Evolutionary conservation across 2,329 filamentous ascomycete species (phyloP), one percentile per base, ranked within the genome.

Genomic region (Colletotrichum sp.): DNA sequence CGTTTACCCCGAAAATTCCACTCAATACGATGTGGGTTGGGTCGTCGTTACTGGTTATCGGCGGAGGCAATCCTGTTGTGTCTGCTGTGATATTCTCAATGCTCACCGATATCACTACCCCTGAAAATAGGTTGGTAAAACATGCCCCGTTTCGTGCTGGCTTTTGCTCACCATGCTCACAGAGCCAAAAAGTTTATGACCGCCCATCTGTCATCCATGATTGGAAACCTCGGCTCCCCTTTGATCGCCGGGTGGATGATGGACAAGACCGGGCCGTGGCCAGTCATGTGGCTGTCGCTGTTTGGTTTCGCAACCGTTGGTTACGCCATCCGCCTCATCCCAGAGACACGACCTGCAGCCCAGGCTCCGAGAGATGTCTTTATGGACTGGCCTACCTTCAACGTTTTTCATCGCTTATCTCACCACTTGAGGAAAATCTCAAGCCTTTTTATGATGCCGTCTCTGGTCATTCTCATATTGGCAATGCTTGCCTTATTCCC

Each of bases 141-240:
- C 7, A 49, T 13, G 44, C 18, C 44, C 44, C 44, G n/a, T 49
- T 49, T 21, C n/a, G 44, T 49, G 44, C 0, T 49, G 44, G 44
- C 44, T 21, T 13, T 4, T 49, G 44, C 44, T 49, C 44, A 49
- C 44, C 44, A 49, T 49, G 18, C 6, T 7, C 12, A 32, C 68
- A 87, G 85, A 72, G 81, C 85, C 24, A 81, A 84, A 13, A 79
- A 79, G 32, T 87, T 87, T 71, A 80, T 87, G 72, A 77, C 81
- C 0, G 78, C 82, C 8, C 79, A 79, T 71, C 80, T 81, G 30
- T 78, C 79, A 5, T 81, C 79, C 36, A 78, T 86, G 44, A 71
- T 82, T 1, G 85, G 83, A 9, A 82, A 84, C 28, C 76, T 87
- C 13, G 69, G 86, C 32, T 83, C 83, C 5, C 85, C 86, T 1